Conservation (phyloP, 2,329 filamentous ascomycete species). For the Sphaerostilbella broomeana region DNA sequence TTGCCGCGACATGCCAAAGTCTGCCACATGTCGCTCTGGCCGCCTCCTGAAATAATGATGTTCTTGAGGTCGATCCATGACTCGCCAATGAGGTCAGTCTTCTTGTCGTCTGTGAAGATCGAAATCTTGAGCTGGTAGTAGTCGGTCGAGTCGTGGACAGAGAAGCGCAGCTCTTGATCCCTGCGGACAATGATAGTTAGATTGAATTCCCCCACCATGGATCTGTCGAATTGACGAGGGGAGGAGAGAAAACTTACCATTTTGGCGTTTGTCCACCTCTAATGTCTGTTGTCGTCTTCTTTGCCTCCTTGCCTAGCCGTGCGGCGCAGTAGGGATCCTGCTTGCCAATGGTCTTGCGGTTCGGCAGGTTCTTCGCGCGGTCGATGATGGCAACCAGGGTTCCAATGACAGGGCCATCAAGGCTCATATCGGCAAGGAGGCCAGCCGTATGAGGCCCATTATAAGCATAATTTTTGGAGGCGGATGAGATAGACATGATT, state of each 20-base stretch:
- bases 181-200: slow-evolving; percentile 39
- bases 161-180: slow-evolving; percentile 96
- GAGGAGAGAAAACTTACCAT: slow-evolving; percentile 55
- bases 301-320: slow-evolving; percentile 89
- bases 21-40: slow-evolving; percentile 94
- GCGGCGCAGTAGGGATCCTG: slow-evolving; percentile 97
- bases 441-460: slow-evolving; percentile 75
- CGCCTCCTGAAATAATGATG: slow-evolving; percentile 78
- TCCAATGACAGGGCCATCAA: slow-evolving; percentile 89
- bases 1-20: slow-evolving; percentile 80
- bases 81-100: slow-evolving; percentile 92
- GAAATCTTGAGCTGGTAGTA: slow-evolving; percentile 95
- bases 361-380: slow-evolving; percentile 92
- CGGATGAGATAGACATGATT: slow-evolving; percentile 41
- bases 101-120: slow-evolving; percentile 97
- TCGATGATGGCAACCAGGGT: slow-evolving; percentile 90
- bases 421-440: slow-evolving; percentile 88
- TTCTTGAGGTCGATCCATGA: slow-evolving; percentile 78
- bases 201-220: background rate
- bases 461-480: slow-evolving; percentile 48
- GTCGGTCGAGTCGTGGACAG: slow-evolving; percentile 90
- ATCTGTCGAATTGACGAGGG: background rate
- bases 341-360: slow-evolving; percentile 95
- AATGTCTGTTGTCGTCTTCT: slow-evolving; percentile 92
- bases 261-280: slow-evolving; percentile 90